Evolutionary conservation across 768 basidiomycete genomes (phyloP).

Genomic region (Hypholoma sublateritium): DNA sequence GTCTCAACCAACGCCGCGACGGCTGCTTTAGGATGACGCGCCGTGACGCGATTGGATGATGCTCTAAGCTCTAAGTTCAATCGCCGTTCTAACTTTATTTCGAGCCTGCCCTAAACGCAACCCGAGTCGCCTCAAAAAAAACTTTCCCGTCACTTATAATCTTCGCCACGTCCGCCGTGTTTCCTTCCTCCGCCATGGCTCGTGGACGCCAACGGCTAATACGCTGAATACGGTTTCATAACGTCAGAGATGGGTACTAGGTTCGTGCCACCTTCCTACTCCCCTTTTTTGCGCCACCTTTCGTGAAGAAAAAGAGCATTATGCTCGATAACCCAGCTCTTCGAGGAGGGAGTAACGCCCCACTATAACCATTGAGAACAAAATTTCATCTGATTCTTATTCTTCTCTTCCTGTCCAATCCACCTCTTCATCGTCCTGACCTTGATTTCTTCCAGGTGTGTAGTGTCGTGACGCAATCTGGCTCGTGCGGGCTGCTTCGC

Average conservation of each 20-base stretch:
- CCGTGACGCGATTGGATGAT: neutral
- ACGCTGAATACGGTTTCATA: too few species aligned
- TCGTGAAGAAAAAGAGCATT: slow-evolving; percentile 74
- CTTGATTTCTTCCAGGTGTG: neutral
- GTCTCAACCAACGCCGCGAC: too few species aligned
- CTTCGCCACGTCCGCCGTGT: too few species aligned
- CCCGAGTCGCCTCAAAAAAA: too few species aligned
- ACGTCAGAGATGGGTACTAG: too few species aligned
- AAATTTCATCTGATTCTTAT: slow-evolving; percentile 36
- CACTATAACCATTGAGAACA: slow-evolving; percentile 68
- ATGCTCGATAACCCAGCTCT: slow-evolving; percentile 93
- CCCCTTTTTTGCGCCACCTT: neutral
- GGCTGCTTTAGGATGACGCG: too few species aligned
- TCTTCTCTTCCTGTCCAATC: neutral
- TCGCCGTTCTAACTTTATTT: neutral
- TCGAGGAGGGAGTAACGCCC: slow-evolving; percentile 94
- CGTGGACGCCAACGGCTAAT: too few species aligned
- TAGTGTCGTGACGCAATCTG: neutral
- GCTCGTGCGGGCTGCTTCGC: too few species aligned
- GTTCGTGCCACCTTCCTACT: neutral
- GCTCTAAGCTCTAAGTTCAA: too few species aligned
- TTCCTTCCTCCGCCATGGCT: too few species aligned
- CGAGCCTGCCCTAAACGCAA: neutral
- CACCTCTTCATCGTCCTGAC: neutral
- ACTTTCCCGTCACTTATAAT: too few species aligned